Base-by-base conservation (phyloP, 1,284 basidiomycete species). In the Marasmius oreades region DNA sequence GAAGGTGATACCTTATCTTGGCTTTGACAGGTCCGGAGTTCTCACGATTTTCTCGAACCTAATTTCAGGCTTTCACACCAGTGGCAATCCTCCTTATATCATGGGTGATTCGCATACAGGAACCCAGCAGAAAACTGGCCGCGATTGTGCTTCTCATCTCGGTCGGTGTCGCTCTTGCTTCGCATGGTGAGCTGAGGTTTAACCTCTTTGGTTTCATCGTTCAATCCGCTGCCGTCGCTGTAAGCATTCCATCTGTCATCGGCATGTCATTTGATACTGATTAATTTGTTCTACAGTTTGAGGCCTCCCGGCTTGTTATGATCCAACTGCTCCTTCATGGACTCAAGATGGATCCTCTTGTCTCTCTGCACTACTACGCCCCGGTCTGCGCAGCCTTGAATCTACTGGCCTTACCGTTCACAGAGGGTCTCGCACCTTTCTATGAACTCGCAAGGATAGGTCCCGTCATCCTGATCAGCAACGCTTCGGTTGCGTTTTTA, bases 21-120 rank as follows among this genome's bases (percentile, higher is more conserved):
- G 26, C 46, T 28, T 33, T 18, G 7, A 11, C 16, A 48, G 28
- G n/a, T n/a, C 16, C 14, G 8, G 16, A n/a, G 26, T 31, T 5
- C 28, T 48, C 28, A 26, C 28, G 14, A 26, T 28, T 33, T 26
- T 31, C 12, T 26, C 24, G 28, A n/a, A 16, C 18, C 14, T 39
- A 16, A 16, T 20, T 24, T 22, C 64, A 94, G 90, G 96, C 95
- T 7, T 98, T 98, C 76, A 92, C 83, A n/a, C 94, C 95, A 0
- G 95, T 98, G 14, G 93, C 95, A 1, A 97, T 98, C 64, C 84
- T 98, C 33, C 82, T 98, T 62, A 95, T 98, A 67, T 95, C 94
- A 7, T 98, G 95, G 81, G 79, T 84, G 0, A 92, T 90, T 79
- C 88, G 89, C 62, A 86, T 95, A 60, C 89, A 94, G 70, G 93